Percentiles rank a stretch among this genome's conserved stretches.
phyloP scores from a whole-genome alignment of 495 filamentous ascomycete genomes.

The Penicillium argentinense region DNA sequence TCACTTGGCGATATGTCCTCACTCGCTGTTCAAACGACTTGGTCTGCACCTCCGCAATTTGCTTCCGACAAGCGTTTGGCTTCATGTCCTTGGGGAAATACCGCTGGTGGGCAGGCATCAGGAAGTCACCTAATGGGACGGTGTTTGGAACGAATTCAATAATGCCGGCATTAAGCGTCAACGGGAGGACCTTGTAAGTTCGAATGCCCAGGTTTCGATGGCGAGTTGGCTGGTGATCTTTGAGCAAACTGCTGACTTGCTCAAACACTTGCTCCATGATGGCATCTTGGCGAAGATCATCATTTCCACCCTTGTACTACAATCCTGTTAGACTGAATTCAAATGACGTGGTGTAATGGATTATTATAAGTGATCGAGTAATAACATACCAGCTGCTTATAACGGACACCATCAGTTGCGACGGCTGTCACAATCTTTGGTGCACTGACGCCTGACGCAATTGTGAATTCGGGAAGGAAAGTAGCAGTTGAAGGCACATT shows the following conservation, averaged over 20 bases:
- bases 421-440: slow-evolving; percentile 87
- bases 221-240: slow-evolving; percentile 78
- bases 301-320: slow-evolving; percentile 87
- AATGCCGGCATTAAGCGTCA: slow-evolving; percentile 80
- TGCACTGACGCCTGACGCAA: slow-evolving; percentile 86
- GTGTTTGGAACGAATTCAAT: slow-evolving; percentile 97
- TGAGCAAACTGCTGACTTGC: slow-evolving; percentile 86
- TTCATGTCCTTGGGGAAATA: slow-evolving; percentile 88
- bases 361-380: no score
- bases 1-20: slow-evolving; percentile 69
- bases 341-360: not conserved
- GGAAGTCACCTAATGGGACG: slow-evolving; percentile 82
- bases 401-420: slow-evolving; percentile 70
- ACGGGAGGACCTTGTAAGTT: slow-evolving; percentile 93
- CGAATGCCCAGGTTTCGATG: slow-evolving; percentile 86
- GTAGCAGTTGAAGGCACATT: slow-evolving; percentile 66
- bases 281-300: slow-evolving; percentile 96
- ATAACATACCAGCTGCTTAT: slow-evolving; percentile 74
- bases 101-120: slow-evolving; percentile 83
- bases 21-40: slow-evolving; percentile 69
- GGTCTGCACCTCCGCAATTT: slow-evolving; percentile 69
- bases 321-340: not conserved
- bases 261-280: slow-evolving; percentile 99
- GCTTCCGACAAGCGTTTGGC: slow-evolving; percentile 67
- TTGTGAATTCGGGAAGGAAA: slow-evolving; percentile 69